Evolutionary conservation across 2,329 filamentous ascomycete species (phyloP), one percentile per base, ranked within the genome.

Genomic region (Penicillium sp.): DNA sequence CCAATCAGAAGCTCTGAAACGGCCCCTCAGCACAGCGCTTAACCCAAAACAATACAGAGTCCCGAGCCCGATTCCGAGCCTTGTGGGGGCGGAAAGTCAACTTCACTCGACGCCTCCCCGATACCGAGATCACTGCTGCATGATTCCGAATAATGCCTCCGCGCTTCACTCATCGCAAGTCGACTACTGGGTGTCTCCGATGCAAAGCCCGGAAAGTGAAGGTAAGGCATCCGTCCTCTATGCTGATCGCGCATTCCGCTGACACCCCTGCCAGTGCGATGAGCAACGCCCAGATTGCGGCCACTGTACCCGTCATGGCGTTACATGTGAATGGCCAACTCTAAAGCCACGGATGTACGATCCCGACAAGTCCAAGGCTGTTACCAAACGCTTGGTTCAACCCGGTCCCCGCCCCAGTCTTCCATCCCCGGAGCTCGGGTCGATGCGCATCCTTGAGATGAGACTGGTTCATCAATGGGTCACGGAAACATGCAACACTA

Each of bases 151-250:
- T 62, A 4, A 62, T 62, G 59, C 53, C 57, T 22, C 59, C 57
- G 10, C 51, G 53, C 9, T 40, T 60, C 10, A 62, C 34, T 34
- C 57, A 60, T 43, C 57, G 57, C n/a, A 60, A 62, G 43, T 60
- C 59, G 5, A 58, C 50, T 9, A 58, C 41, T 2, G 59, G 59
- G 16, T 62, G 59, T 38, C 47, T 57, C 10, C 52, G 57, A 22
- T 62, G 59, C 47, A 62, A 62, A 51, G 36, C 50, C 21, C 51
- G 59, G 24, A 62, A 62, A 13, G 59, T 62, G 36, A 62, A 62
- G 55, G 59, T 60, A 45, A 51, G 51, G 1, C 8, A 43, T 22
- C 3, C 42, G n/a, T n/a, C 34, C 34, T 14, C n/a, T 36, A 18
- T 7, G 11, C 34, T 13, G 9, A 36, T 13, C 27, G 29, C 4